A percentile compares a stretch with the other conserved stretches of the same genome.
These are phyloP conservation scores for Pichia sp. DNA, from an alignment of 1,139 yeast species.

Conservation along the genomic window DNA sequence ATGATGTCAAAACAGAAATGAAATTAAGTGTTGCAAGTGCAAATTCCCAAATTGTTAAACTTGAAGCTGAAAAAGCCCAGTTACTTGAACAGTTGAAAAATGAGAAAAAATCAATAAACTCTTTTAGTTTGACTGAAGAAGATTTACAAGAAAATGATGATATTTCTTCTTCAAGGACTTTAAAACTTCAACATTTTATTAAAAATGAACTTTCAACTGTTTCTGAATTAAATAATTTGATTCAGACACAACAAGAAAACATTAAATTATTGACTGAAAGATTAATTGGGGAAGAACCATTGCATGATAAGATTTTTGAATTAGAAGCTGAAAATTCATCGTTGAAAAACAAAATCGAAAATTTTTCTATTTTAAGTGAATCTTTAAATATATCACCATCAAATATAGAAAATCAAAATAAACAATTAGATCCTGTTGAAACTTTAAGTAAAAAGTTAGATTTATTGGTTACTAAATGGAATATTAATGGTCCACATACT, in stretches of 20 bases:
- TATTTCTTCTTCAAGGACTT: constrained; percentile 4
- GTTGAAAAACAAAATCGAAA: constrained; percentile 41
- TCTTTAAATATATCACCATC: constrained; percentile 19
- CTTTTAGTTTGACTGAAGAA: not conserved
- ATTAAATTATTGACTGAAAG: constrained; percentile 38
- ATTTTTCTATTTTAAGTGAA: constrained; percentile 32
- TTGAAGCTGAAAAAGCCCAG: constrained; percentile 24
- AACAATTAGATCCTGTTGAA: constrained; percentile 1
- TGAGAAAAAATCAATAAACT: no score
- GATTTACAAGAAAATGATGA: not conserved
- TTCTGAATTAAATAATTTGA: constrained; percentile 46
- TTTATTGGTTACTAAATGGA: constrained; percentile 7
- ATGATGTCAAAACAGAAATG: constrained; percentile 26
- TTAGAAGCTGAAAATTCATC: constrained; percentile 42
- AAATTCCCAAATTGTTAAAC: constrained; percentile 23
- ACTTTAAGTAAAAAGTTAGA: constrained; percentile 11
- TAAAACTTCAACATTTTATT: constrained; percentile 35
- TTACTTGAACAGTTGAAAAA: constrained; percentile 7
- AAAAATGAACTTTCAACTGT: constrained; percentile 50
- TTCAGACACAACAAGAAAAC: constrained; percentile 47
- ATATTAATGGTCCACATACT: constrained; percentile 7
- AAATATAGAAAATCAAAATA: constrained; percentile 2
- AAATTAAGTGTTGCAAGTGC: constrained; percentile 26
- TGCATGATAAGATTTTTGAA: constrained; percentile 42
- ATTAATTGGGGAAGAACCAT: constrained; percentile 40